These are phyloP conservation scores for Vitellaria paradoxa DNA, from an alignment of 179 eudicot genomes.

Conservation along the genomic window DNA sequence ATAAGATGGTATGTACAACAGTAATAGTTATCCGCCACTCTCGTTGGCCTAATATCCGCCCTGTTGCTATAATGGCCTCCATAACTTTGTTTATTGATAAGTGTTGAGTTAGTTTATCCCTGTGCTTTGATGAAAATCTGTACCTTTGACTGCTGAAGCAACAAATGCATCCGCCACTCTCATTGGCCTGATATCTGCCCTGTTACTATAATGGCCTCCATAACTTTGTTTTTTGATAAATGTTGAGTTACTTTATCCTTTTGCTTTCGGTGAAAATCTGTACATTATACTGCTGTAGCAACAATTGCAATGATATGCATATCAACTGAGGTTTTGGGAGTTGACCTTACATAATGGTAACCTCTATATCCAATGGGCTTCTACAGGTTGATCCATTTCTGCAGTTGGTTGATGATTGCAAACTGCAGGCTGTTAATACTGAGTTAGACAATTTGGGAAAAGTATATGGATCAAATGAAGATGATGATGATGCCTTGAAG, in stretches of 20 bases:
- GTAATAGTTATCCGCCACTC: background rate
- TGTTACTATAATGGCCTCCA: too few relatives aligned
- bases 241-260: conserved; percentile 1
- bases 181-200: too few relatives aligned
- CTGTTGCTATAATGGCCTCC: background rate
- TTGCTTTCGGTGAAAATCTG: background rate
- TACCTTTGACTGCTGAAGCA: too few relatives aligned
- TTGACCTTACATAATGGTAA: conserved; percentile 1
- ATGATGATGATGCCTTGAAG: conserved; percentile 45
- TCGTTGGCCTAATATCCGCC: background rate
- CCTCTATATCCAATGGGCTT: conserved; percentile 7
- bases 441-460: conserved; percentile 27
- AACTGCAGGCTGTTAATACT: conserved; percentile 42
- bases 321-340: background rate
- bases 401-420: conserved; percentile 58
- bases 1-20: conserved; percentile 34
- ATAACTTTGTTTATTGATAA: too few relatives aligned
- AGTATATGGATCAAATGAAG: conserved; percentile 57
- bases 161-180: too few relatives aligned
- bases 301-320: background rate
- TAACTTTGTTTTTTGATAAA: conserved; percentile 2
- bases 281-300: background rate
- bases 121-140: too few relatives aligned
- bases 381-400: conserved; percentile 61
- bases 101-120: too few relatives aligned